Percentiles rank a stretch among this genome's conserved stretches.
Evolutionary conservation across 495 filamentous ascomycete genomes (phyloP).

Genomic region (Thermochaetoides thermophila): DNA sequence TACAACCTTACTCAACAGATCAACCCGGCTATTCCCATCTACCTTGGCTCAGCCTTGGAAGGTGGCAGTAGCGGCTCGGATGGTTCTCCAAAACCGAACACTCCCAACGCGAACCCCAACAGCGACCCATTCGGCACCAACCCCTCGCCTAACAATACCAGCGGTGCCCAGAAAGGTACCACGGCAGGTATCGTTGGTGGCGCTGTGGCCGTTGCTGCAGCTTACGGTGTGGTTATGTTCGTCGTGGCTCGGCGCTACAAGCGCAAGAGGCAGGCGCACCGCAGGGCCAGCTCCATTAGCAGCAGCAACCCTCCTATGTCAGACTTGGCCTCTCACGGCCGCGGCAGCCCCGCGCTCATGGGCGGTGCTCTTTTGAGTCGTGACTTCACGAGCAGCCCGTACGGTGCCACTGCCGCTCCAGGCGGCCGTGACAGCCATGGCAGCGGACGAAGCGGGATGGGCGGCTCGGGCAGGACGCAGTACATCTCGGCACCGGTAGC

Average conservation of each 20-base stretch:
- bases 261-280: conserved; percentile 66
- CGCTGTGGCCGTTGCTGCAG: conserved; percentile 63
- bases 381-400: conserved; percentile 30
- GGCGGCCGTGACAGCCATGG: conserved; percentile 26
- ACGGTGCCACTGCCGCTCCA: conserved; percentile 27
- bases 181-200: conserved; percentile 75
- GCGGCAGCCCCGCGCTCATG: conserved; percentile 43
- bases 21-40: conserved; percentile 69
- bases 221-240: conserved; percentile 99
- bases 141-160: conserved; percentile 11
- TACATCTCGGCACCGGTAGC: conserved; percentile 76
- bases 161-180: conserved; percentile 44
- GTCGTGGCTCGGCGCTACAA: conserved; percentile 87
- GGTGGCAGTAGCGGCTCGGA: conserved; percentile 11
- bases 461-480: conserved; percentile 55
- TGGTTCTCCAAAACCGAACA: conserved; percentile 6
- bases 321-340: conserved; percentile 41
- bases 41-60: conserved; percentile 23
- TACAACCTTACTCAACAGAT: conserved; percentile 62
- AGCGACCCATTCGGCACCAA: conserved; percentile 26
- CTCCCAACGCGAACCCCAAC: conserved; percentile 21
- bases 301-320: conserved; percentile 30
- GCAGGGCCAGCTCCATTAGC: conserved; percentile 56
- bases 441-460: conserved; percentile 54
- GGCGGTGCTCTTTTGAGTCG: conserved; percentile 35